phyloP scores from a whole-genome alignment of 257 asterid genomes.

The Agastache rugosa region DNA sequence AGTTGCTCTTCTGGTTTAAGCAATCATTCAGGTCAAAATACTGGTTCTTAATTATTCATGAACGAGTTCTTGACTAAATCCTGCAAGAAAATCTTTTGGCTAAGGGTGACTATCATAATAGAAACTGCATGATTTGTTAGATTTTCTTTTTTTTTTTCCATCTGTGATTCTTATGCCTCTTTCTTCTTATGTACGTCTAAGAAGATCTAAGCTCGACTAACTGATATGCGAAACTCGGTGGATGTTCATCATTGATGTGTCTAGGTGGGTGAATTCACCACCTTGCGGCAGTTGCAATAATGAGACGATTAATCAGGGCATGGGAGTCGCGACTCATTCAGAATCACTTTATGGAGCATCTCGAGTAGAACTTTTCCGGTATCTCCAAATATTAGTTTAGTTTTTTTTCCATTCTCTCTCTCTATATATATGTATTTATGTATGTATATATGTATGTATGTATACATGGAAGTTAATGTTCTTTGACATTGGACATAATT shows the following conservation, averaged over 20 bases:
- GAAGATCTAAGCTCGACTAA: conserved; percentile 20
- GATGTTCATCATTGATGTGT: conserved; percentile 35
- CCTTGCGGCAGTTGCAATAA: conserved; percentile 79
- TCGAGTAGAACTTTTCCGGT: conserved; percentile 87
- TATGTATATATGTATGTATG: background rate
- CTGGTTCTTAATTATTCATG: conserved; percentile 26
- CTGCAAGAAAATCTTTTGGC: conserved; percentile 22
- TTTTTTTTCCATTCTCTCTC: background rate
- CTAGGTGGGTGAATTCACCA: conserved; percentile 95
- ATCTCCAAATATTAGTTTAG: conserved; percentile 27
- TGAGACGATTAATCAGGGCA: conserved; percentile 75
- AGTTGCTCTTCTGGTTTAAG: conserved; percentile 97
- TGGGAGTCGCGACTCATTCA: conserved; percentile 67
- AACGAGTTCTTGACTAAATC: conserved; percentile 20
- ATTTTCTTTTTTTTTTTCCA: background rate
- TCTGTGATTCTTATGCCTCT: conserved; percentile 19
- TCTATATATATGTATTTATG: background rate
- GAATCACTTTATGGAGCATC: conserved; percentile 81
- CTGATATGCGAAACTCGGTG: conserved; percentile 31
- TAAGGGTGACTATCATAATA: conserved; percentile 8
- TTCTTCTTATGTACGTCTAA: conserved; percentile 8
- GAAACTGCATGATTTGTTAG: conserved; percentile 14
- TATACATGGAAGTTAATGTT: conserved; percentile 10
- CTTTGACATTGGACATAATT: conserved; percentile 17
- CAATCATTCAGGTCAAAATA: conserved; percentile 83